Evolutionary conservation across 1,139 yeast genomes (phyloP).

Genomic region (Sugiyamaella grinbergsii): DNA sequence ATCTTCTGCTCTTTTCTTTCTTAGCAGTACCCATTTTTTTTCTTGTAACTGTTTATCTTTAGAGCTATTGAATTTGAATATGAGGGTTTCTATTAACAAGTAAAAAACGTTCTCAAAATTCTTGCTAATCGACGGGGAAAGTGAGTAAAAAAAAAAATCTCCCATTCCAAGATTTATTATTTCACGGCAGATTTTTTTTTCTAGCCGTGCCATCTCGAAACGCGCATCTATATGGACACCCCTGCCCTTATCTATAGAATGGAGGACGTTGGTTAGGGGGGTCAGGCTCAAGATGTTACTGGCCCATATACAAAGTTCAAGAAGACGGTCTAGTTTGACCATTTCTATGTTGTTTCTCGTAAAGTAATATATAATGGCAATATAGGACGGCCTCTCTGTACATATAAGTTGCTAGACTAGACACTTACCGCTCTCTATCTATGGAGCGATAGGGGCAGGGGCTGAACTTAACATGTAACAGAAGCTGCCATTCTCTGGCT

Average conservation of each 20-base stretch:
- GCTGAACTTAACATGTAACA: no score
- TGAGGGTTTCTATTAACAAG: not conserved
- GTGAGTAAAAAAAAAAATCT: conserved; percentile 2
- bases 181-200: conserved; percentile 8
- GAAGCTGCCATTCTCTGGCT: no score
- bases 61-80: no score
- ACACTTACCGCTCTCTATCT: conserved; percentile 1
- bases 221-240: not conserved
- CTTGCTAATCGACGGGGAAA: not conserved
- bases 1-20: conserved; percentile 85
- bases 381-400: no score
- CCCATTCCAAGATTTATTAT: not conserved
- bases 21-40: conserved; percentile 82
- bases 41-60: not conserved
- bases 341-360: no score
- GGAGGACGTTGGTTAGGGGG: no score
- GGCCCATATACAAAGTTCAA: no score
- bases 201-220: conserved; percentile 4
- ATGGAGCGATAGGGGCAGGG: not conserved
- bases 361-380: no score
- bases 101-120: not conserved
- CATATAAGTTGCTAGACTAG: not conserved
- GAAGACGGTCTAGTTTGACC: no score
- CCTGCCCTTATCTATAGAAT: conserved; percentile 18
- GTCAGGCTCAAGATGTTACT: no score